Evolutionary conservation across 2,329 filamentous ascomycete genomes (phyloP).

Genomic region (Cercospora sp.): DNA sequence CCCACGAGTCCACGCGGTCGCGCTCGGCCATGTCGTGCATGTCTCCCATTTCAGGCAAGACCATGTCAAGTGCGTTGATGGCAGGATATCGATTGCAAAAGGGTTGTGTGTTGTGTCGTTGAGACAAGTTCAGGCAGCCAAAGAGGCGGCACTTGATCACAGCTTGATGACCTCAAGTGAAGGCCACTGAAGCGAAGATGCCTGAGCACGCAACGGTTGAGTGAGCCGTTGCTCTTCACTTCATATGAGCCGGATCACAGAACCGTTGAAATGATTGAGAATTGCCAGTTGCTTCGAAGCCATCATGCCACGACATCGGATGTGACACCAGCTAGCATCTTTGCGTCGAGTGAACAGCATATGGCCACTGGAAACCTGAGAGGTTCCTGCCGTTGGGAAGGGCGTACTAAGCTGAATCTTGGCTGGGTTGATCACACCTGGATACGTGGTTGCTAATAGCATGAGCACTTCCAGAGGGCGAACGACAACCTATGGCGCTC

Average conservation of each 20-base stretch:
- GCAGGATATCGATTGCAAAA: neutral
- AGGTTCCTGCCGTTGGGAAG: neutral
- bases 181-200: neutral
- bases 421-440: neutral
- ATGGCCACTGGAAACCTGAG: neutral
- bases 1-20: slow-evolving; percentile 2
- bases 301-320: neutral
- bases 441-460: neutral
- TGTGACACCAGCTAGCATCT: neutral
- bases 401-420: neutral
- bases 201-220: neutral
- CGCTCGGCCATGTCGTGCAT: slow-evolving; percentile 5
- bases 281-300: neutral
- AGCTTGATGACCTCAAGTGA: neutral
- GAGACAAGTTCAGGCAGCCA: neutral
- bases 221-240: neutral
- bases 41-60: neutral
- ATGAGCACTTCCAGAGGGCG: neutral
- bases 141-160: neutral
- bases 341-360: neutral
- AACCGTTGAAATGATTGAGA: neutral
- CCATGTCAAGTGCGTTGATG: neutral
- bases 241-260: neutral
- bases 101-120: neutral
- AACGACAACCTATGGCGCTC: neutral